Evolutionary conservation across 345 rosid genomes (phyloP), one percentile per base, ranked within the genome.

Genomic region (Syzygium grande): DNA sequence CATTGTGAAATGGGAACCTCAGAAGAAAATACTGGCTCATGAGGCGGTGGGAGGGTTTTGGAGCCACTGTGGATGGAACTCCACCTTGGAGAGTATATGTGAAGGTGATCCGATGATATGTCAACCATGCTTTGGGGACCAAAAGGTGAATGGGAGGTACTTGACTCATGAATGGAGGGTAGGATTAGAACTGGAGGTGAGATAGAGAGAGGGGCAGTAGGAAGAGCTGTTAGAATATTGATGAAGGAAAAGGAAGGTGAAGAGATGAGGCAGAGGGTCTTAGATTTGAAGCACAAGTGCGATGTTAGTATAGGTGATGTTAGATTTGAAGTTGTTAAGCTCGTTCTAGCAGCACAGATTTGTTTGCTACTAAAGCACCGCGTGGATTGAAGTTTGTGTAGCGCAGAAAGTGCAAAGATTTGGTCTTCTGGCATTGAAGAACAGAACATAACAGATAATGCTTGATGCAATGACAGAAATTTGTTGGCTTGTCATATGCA

Each of bases 11-110:
- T 94, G 95, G 94, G 93, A 92, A 5, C 94, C 95, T 5, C 94
- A 91, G 22, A 91, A 78, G 86, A 89, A 91, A 52, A 93, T 94
- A 27, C 34, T 92, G 86, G 87, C 87, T 38, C 94, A 93, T 86
- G 78, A 65, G 2, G 92, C 93, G 6, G 89, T 92, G 22, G 91
- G 90, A 56, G 92, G 88, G 19, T 92, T 94, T 86, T 91, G 92
- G 94, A 92, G 90, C 86, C 94, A 92, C 16, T 92, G 91, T 53
- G 94, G 96, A 56, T 92, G 94, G 94, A 94, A 94, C 89, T 92
- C 94, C 2, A 92, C 92, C 1, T 73, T 94, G 43, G 96, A 93
- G 41, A 92, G 93, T 52, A 43, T 94, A 19, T 61, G 92, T 0
- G 91, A 90, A 92, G 94, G 94, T 79, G 89, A 91, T 12, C 93